These are phyloP conservation scores for Ophiostoma sp. DNA, from an alignment of 2,329 filamentous ascomycete species.

Conservation along the genomic window DNA sequence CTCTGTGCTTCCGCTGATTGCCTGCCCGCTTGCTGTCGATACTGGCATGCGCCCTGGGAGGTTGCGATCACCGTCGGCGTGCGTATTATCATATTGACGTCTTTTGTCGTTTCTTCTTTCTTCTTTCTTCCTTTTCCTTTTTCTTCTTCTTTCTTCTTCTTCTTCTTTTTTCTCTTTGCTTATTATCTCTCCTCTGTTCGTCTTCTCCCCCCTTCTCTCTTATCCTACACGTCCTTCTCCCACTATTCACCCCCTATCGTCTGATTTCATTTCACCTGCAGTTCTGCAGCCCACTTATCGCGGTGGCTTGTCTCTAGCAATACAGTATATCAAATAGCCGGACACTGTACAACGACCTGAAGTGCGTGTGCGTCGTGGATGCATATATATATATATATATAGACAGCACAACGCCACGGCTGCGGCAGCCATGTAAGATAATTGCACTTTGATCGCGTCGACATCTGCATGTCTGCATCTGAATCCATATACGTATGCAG, in stretches of 20 bases:
- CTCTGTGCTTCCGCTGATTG: too few species aligned
- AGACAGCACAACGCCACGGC: not conserved
- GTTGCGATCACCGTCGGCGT: not conserved
- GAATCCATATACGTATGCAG: not conserved
- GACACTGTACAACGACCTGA: not conserved
- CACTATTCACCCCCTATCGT: not conserved
- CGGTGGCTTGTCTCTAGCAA: not conserved
- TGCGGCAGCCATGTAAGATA: not conserved
- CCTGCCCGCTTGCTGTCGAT: too few species aligned
- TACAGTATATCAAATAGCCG: not conserved
- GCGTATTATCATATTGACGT: not conserved
- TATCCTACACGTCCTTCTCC: too few species aligned
- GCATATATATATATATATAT: not conserved
- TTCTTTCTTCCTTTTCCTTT: too few species aligned
- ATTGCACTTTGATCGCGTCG: not conserved
- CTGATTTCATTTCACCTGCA: not conserved
- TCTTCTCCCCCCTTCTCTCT: too few species aligned
- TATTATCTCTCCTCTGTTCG: not conserved
- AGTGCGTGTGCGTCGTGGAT: too few species aligned
- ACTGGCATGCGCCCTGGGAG: not conserved
- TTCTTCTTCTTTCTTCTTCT: not conserved
- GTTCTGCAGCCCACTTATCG: slow-evolving; percentile 5
- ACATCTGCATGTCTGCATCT: not conserved
- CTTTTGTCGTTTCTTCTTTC: too few species aligned
- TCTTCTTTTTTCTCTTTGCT: not conserved